Conservation (phyloP, 2,329 filamentous ascomycete genomes). For the Dactylellina cionopaga region DNA sequence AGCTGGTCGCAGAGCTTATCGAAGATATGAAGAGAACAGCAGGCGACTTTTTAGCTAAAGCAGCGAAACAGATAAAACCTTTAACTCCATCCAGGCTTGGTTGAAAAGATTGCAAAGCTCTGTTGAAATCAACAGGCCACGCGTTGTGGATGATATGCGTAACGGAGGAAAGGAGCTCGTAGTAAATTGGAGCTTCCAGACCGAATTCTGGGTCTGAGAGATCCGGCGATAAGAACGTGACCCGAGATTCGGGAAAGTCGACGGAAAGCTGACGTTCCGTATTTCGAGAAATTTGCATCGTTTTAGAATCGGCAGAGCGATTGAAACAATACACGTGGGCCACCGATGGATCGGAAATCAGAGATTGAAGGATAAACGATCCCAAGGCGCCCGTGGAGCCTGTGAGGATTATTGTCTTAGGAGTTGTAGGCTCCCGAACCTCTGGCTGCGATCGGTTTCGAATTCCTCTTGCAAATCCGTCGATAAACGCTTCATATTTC, state of each 20-base stretch:
- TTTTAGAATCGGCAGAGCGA: slow-evolving; percentile 58
- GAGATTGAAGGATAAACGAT: slow-evolving; percentile 61
- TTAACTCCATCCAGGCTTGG: slow-evolving; percentile 66
- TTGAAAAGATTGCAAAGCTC: slow-evolving; percentile 65
- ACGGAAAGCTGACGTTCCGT: slow-evolving; percentile 60
- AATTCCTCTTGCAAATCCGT: background rate
- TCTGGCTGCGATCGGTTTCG: background rate
- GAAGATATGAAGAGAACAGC: slow-evolving; percentile 63
- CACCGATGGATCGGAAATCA: slow-evolving; percentile 57
- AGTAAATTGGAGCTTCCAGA: slow-evolving; percentile 60
- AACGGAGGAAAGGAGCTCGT: slow-evolving; percentile 61
- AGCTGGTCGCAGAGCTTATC: slow-evolving; percentile 60
- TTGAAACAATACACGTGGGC: slow-evolving; percentile 63
- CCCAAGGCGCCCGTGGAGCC: slow-evolving; percentile 62
- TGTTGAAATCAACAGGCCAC: slow-evolving; percentile 68
- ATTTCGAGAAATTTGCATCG: slow-evolving; percentile 32
- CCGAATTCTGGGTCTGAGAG: slow-evolving; percentile 65
- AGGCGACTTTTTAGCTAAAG: slow-evolving; percentile 23
- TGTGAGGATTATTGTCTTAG: slow-evolving; percentile 60
- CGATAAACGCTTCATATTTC: background rate
- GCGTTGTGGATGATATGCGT: slow-evolving; percentile 69
- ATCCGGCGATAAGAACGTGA: slow-evolving; percentile 65
- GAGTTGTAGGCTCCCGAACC: background rate
- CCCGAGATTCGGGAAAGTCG: slow-evolving; percentile 24
- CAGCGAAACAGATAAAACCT: slow-evolving; percentile 61